These are phyloP conservation scores for Abrus precatorius DNA, from an alignment of 306 rosid species.

Conservation along the genomic window DNA sequence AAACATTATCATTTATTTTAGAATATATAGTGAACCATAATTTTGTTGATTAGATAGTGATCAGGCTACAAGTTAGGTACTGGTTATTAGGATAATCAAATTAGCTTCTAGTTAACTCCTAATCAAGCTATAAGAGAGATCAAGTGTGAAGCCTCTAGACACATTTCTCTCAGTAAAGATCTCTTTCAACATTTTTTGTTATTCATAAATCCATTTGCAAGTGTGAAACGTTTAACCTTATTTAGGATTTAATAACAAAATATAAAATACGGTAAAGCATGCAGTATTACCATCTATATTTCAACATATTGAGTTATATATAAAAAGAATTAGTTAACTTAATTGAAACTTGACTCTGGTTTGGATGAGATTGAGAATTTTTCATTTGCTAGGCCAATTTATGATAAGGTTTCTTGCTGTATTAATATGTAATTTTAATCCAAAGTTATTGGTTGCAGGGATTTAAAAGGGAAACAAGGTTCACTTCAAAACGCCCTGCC, in stretches of 20 bases:
- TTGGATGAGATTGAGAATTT: constrained; percentile 29
- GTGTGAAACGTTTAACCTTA: not conserved
- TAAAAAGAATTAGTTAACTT: not conserved
- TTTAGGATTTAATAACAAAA: not conserved
- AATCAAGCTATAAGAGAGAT: not conserved
- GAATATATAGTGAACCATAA: not conserved
- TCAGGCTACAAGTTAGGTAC: constrained; percentile 1
- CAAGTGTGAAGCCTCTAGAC: not conserved
- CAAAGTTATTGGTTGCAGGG: constrained; percentile 54
- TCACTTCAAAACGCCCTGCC: constrained; percentile 82
- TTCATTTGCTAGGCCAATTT: not conserved
- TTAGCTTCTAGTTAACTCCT: not conserved
- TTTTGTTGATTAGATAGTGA: not conserved
- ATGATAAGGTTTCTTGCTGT: constrained; percentile 1
- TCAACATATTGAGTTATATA: not conserved
- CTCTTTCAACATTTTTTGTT: not conserved
- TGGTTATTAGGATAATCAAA: not conserved
- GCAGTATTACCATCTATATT: not conserved
- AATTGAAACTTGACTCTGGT: not conserved
- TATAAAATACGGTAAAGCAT: not conserved
- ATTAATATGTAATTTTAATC: not conserved
- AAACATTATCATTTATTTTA: not conserved
- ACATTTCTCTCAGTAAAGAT: not conserved
- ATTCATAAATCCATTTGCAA: not conserved
- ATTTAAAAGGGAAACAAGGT: constrained; percentile 85